These are phyloP conservation scores for Millerozyma acaciae DNA, from an alignment of 805 yeast genomes.

Conservation along the genomic window DNA sequence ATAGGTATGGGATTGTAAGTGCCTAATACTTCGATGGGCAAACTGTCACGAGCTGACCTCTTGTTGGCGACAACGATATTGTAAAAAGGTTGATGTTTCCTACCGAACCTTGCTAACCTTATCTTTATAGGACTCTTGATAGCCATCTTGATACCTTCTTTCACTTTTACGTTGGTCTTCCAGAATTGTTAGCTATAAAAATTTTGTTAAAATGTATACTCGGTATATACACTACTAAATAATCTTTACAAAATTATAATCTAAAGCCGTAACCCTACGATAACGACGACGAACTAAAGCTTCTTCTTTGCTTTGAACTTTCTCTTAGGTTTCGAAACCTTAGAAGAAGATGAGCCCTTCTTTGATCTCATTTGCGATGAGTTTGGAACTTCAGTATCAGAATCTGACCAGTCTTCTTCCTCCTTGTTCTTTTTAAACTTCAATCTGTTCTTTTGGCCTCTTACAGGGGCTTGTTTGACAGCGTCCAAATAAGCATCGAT, in stretches of 20 bases:
- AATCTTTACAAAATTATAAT: background rate
- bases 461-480: slow-evolving; percentile 84
- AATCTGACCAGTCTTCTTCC: slow-evolving; percentile 48
- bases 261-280: background rate
- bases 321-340: slow-evolving; percentile 37
- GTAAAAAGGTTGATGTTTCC: slow-evolving; percentile 81
- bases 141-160: background rate
- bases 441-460: slow-evolving; percentile 89
- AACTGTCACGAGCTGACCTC: slow-evolving; percentile 72
- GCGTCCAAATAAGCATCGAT: slow-evolving; percentile 93
- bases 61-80: slow-evolving; percentile 86
- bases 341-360: slow-evolving; percentile 14
- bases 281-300: slow-evolving; percentile 28
- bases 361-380: slow-evolving; percentile 10
- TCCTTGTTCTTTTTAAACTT: slow-evolving; percentile 71
- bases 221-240: background rate
- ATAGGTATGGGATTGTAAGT: slow-evolving; percentile 84
- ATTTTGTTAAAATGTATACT: background rate
- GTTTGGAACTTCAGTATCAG: slow-evolving; percentile 24
- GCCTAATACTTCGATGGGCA: slow-evolving; percentile 94
- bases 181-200: background rate
- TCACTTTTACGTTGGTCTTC: background rate
- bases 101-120: slow-evolving; percentile 89
- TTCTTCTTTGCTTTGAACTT: slow-evolving; percentile 60
- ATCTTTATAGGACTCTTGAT: slow-evolving; percentile 76